phyloP scores from a whole-genome alignment of 257 asterid genomes.

The Fraxinus americana region DNA sequence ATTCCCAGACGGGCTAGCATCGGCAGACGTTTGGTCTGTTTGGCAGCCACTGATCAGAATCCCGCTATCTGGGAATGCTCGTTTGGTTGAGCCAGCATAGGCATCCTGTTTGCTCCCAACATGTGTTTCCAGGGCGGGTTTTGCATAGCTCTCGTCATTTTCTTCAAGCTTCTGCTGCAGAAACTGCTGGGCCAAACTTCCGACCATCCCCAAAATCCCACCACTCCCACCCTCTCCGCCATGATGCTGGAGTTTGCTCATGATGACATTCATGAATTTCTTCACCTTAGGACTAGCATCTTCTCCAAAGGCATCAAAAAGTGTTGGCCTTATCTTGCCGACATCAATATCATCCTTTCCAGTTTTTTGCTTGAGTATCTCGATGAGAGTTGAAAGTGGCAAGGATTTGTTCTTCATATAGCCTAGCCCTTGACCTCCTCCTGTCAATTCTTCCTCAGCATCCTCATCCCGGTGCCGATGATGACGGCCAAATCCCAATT shows the following conservation, averaged over 20 bases:
- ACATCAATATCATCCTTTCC: constrained; percentile 93
- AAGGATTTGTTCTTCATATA: constrained; percentile 63
- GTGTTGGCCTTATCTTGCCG: constrained; percentile 87
- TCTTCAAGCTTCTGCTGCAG: constrained; percentile 80
- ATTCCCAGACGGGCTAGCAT: constrained; percentile 74
- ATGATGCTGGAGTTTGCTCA: constrained; percentile 55
- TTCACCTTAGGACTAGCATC: constrained; percentile 96
- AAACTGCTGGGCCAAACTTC: constrained; percentile 78
- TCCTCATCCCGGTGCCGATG: constrained; percentile 32
- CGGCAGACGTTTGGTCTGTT: constrained; percentile 83
- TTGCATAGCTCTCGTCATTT: constrained; percentile 61
- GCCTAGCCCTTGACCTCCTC: constrained; percentile 31
- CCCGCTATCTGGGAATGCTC: constrained; percentile 66
- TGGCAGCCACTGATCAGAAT: constrained; percentile 90
- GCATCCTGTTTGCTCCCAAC: constrained; percentile 73
- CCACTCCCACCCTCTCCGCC: constrained; percentile 40
- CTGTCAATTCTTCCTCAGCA: constrained; percentile 31
- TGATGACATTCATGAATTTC: constrained; percentile 88
- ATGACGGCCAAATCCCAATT: constrained; percentile 38
- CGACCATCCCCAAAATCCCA: constrained; percentile 79
- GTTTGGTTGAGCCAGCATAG: constrained; percentile 64
- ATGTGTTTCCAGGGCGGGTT: constrained; percentile 73
- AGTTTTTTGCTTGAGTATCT: constrained; percentile 82
- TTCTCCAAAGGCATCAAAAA: constrained; percentile 86
- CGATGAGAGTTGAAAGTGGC: constrained; percentile 81